A percentile compares a stretch with the other conserved stretches of the same genome.
Evolutionary conservation across 169 alveolate genomes (phyloP).

Genomic region (Babesia bigemina): DNA sequence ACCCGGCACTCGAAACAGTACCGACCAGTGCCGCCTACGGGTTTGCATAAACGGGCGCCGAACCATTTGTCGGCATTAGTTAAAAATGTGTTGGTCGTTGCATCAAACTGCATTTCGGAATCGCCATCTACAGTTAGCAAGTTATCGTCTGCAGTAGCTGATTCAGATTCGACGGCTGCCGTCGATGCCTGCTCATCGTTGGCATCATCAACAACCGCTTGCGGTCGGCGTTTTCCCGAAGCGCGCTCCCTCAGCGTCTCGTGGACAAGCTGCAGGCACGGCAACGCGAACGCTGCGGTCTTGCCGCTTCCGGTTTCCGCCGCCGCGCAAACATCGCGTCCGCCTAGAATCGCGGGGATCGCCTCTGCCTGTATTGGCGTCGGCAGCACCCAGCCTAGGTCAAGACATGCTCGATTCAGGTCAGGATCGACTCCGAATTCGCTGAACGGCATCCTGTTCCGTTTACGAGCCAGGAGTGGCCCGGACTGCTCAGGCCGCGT

Average conservation of each 20-base stretch:
- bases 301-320: constrained; percentile 97
- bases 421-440: constrained; percentile 93
- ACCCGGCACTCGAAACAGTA: constrained; percentile 19
- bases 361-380: constrained; percentile 92
- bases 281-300: constrained; percentile 94
- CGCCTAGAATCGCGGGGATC: constrained; percentile 90
- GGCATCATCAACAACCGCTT: not conserved
- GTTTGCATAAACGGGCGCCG: constrained; percentile 11
- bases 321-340: constrained; percentile 95
- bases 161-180: not conserved
- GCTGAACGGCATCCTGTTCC: constrained; percentile 73
- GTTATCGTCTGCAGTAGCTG: not conserved
- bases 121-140: not conserved
- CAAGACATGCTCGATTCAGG: constrained; percentile 88
- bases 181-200: not conserved
- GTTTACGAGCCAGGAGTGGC: not conserved
- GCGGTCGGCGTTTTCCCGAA: not conserved
- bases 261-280: constrained; percentile 88
- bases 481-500: too few relatives aligned
- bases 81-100: not conserved
- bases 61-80: constrained; percentile 5
- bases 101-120: not conserved
- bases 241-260: constrained; percentile 5
- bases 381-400: constrained; percentile 90
- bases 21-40: not conserved